These are phyloP conservation scores for Elongisporangium undulatum DNA, from an alignment of 352 stramenopile species.

Conservation along the genomic window DNA sequence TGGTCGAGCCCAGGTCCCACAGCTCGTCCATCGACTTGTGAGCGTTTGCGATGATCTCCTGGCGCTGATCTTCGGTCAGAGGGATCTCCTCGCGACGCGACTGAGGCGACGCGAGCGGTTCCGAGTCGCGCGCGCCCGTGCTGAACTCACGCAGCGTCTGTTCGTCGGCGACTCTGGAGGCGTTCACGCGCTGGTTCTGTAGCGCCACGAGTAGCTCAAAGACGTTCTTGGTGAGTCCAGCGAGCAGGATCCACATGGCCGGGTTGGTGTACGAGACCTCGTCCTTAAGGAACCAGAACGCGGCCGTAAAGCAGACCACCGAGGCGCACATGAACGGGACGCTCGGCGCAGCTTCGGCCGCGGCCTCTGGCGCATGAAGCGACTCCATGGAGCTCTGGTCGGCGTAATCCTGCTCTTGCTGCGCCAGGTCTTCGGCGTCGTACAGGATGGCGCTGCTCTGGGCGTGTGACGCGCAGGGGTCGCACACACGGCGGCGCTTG, in stretches of 20 bases:
- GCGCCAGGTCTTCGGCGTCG: constrained; percentile 34
- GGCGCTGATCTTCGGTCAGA: constrained; percentile 36
- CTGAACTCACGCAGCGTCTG: constrained; percentile 38
- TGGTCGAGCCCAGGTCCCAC: constrained; percentile 39
- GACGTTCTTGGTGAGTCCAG: constrained; percentile 69
- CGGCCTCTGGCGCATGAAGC: neutral
- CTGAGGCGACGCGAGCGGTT: constrained; percentile 2
- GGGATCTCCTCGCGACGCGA: constrained; percentile 30
- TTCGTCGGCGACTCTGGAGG: constrained; percentile 10
- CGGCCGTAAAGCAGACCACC: constrained; percentile 48
- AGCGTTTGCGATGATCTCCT: constrained; percentile 43
- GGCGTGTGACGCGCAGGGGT: constrained; percentile 54
- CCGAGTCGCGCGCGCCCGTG: constrained; percentile 13
- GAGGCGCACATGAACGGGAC: constrained; percentile 53
- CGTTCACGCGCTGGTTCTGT: constrained; percentile 6
- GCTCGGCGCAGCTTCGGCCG: constrained; percentile 18
- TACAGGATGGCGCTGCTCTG: constrained; percentile 65
- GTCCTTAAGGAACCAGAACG: constrained; percentile 81
- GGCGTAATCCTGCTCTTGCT: constrained; percentile 11
- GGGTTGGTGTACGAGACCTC: constrained; percentile 68
- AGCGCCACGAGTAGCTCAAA: constrained; percentile 39
- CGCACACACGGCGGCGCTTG: constrained; percentile 69
- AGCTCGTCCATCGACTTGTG: constrained; percentile 49
- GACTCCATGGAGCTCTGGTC: constrained; percentile 6
- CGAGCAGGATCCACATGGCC: constrained; percentile 70